Conservation (phyloP, 108 stramenopile genomes). For the Craspedostauros australis region DNA sequence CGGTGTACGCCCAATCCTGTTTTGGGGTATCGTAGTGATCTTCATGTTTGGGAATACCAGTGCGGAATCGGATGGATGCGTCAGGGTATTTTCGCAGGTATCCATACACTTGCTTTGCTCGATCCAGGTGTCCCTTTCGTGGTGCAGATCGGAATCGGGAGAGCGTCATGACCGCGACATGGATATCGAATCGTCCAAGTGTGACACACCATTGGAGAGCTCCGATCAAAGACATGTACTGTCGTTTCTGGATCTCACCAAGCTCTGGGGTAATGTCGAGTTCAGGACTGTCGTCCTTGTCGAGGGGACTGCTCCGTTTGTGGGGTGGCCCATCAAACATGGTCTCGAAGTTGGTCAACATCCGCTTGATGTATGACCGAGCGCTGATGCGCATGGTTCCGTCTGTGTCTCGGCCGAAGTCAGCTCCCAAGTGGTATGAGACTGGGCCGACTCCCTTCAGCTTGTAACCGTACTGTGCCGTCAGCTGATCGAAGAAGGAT, state of each 20-base stretch:
- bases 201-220: conserved; percentile 13
- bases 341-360: conserved; percentile 7
- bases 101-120: conserved; percentile 22
- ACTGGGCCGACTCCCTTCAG: conserved; percentile 28
- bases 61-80: conserved; percentile 6
- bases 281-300: conserved; percentile 14
- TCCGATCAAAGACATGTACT: conserved; percentile 26
- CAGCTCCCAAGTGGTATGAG: conserved; percentile 25
- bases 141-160: conserved; percentile 22
- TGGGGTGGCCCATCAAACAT: conserved; percentile 25
- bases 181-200: conserved; percentile 26
- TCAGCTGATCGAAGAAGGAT: conserved; percentile 6
- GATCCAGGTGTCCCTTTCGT: conserved; percentile 23
- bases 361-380: conserved; percentile 21
- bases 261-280: conserved; percentile 10
- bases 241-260: neutral
- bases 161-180: conserved; percentile 9
- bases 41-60: neutral
- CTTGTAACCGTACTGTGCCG: conserved; percentile 14
- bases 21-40: neutral
- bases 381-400: conserved; percentile 16
- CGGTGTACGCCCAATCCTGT: conserved; percentile 3
- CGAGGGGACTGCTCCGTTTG: neutral
- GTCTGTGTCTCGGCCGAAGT: conserved; percentile 19
- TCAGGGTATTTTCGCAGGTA: conserved; percentile 14